Base-by-base conservation (phyloP, 1,284 basidiomycete genomes). In the Microbotryum violaceum region DNA sequence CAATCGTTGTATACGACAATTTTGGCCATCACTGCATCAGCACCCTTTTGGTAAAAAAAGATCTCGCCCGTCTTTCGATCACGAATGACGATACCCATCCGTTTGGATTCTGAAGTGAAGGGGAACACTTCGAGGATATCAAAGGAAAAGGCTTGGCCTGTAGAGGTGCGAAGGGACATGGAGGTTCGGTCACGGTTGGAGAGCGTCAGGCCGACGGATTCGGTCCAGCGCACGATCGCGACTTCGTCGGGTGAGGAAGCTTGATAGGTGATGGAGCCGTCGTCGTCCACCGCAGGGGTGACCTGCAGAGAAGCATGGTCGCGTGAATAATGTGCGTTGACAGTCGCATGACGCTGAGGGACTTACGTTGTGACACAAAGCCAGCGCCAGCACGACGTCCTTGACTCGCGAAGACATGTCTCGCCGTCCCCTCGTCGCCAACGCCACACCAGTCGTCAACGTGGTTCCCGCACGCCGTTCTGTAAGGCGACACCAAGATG, bases 201-300 rank as follows among this genome's bases (percentile, higher is more conserved):
- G 25, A 99, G 83, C 0, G 87, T 88, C 5, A 98, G 79, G 0
- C 94, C 94, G 62, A 98, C 88, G 0, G 90, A 92, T 71, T 91
- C 88, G 1, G 94, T 97, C 91, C 91, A 98, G 68, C 86, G 84
- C n/a, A 99, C 94, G 68, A 99, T 97, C 54, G 96, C 96, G 37
- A 97, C 96, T 78, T 99, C 96, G 73, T 99, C 96, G 0, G 96
- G 96, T 1, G 93, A 97, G 0, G 92, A 94, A 0, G 96, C 96
- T 80, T 99, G 94, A 73, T 98, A 99, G 0, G 93, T 96, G 49
- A 96, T 72, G 81, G 85, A 84, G 7, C 91, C 91, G 71, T 97
- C 94, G 70, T 97, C 94, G 16, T 81, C 83, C 3, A 97, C 90
- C 23, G 66, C 61, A 0, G 96, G 96, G 0, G 94, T 98, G 49